Conservation (phyloP, 2,329 filamentous ascomycete species). For the Fusarium cyanostomum region DNA sequence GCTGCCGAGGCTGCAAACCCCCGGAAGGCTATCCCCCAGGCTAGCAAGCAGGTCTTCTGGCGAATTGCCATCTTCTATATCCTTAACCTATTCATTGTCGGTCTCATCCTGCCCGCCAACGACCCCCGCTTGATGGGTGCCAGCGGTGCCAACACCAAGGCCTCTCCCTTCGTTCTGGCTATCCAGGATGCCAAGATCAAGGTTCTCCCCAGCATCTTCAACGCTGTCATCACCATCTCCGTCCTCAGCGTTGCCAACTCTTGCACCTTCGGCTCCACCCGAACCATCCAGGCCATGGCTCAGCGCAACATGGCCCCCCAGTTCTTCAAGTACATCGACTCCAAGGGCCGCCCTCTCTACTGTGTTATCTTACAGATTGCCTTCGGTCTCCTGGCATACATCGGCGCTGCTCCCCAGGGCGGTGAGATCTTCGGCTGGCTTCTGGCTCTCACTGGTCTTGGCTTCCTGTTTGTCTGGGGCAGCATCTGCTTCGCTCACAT, state of each 20-base stretch:
- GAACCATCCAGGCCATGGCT: slow-evolving; percentile 88
- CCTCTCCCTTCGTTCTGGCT: slow-evolving; percentile 93
- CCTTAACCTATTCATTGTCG: slow-evolving; percentile 81
- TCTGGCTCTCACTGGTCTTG: slow-evolving; percentile 77
- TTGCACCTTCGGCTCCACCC: slow-evolving; percentile 88
- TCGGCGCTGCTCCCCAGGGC: slow-evolving; percentile 71
- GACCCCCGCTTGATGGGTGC: slow-evolving; percentile 70
- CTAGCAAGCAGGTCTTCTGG: slow-evolving; percentile 96
- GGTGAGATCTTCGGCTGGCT: slow-evolving; percentile 82
- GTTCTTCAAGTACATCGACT: slow-evolving; percentile 83
- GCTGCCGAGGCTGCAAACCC: slow-evolving; percentile 81
- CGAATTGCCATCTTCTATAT: slow-evolving; percentile 92
- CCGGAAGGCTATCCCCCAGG: slow-evolving; percentile 81
- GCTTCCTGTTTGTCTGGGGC: slow-evolving; percentile 81
- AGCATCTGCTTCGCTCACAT: slow-evolving; percentile 90
- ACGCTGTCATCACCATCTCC: slow-evolving; percentile 89
- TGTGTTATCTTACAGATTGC: slow-evolving; percentile 74
- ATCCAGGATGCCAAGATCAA: slow-evolving; percentile 85
- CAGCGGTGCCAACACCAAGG: slow-evolving; percentile 70
- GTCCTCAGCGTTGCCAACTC: slow-evolving; percentile 93
- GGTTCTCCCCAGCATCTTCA: slow-evolving; percentile 88
- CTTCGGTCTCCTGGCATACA: slow-evolving; percentile 80
- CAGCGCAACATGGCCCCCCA: slow-evolving; percentile 85
- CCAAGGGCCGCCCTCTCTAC: slow-evolving; percentile 79
- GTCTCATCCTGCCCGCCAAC: slow-evolving; percentile 80